Conservation (phyloP, 129 eudicot species). For the Apium graveolens region DNA sequence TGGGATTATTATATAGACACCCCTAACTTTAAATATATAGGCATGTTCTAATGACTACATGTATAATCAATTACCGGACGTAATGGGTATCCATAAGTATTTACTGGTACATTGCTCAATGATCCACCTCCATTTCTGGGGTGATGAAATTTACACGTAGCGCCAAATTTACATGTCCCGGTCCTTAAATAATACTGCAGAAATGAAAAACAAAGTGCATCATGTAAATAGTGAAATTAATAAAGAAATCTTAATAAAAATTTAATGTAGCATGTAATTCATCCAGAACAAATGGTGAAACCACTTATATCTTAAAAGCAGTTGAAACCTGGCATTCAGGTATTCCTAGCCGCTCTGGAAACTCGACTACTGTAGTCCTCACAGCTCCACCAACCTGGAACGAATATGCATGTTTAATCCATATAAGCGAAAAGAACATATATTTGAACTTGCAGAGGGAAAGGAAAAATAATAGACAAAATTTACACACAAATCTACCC, state of each 20-base stretch:
- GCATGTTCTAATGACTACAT: background rate
- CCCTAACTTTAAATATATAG: background rate
- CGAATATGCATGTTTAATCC: conserved; percentile 5
- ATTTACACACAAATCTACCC: background rate
- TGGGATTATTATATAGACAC: background rate
- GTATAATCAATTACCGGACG: conserved; percentile 53
- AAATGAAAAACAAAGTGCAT: conserved; percentile 14
- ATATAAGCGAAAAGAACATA: background rate
- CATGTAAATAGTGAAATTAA: background rate
- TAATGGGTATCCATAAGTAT: conserved; percentile 80
- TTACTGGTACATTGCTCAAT: conserved; percentile 62
- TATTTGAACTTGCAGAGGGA: background rate
- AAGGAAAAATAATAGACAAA: background rate
- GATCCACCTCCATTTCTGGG: conserved; percentile 95
- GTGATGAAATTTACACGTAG: conserved; percentile 86
- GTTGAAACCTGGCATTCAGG: conserved; percentile 71
- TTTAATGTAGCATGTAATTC: background rate
- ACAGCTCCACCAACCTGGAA: conserved; percentile 45
- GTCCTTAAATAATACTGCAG: conserved; percentile 89
- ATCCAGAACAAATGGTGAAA: background rate
- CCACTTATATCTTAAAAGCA: conserved; percentile 7
- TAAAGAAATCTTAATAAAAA: background rate
- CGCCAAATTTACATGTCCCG: conserved; percentile 94
- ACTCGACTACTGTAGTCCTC: conserved; percentile 51
- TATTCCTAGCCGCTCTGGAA: conserved; percentile 87